Evolutionary conservation across 2,329 filamentous ascomycete species (phyloP), one percentile per base, ranked within the genome.

Genomic region (Alternaria viburni): DNA sequence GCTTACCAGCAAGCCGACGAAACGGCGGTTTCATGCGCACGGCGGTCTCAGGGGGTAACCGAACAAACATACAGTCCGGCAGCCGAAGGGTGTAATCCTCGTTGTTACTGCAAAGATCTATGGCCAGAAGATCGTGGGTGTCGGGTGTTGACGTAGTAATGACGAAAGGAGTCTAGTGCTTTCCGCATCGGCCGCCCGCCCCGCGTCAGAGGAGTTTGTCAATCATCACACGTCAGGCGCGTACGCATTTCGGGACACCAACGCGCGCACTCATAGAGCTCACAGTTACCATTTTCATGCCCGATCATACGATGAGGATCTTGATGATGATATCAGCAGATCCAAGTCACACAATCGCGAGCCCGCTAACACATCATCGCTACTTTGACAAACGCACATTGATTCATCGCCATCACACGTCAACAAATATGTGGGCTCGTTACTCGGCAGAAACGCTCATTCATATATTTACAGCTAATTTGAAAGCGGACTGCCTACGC

Each of bases 401-500:
- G 5, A 10, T 17, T 9, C 21, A 19, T 3, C n/a, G 13, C 13
- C 21, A 13, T 43, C 10, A 54, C 32, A 15, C 10, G 13, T 13
- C 11, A 12, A 51, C 21, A 51, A 5, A 12, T 23, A 2, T 5
- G 17, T 7, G 12, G 28, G 1, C 5, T 23, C 5, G 19, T 13
- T 11, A 6, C n/a, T 23, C 7, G 1, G n/a, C 26, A 10, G 15
- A 32, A 21, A 7, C 11, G 28, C 49, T 36, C 5, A 36, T 21
- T 21, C 15, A n/a, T 36, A 7, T 15, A 51, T 32, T 51, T 19
- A 32, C 15, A n/a, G 12, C 5, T 23, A 15, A 12, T 2, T 15
- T 9, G 7, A 15, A 8, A 32, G 17, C 19, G n/a, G 13, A 15
- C 13, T n/a, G 5, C 61, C 52, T 70, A 72, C 30, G 69, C 71